These are phyloP conservation scores for Glonium stellatum DNA, from an alignment of 495 filamentous ascomycete species.

Conservation along the genomic window DNA sequence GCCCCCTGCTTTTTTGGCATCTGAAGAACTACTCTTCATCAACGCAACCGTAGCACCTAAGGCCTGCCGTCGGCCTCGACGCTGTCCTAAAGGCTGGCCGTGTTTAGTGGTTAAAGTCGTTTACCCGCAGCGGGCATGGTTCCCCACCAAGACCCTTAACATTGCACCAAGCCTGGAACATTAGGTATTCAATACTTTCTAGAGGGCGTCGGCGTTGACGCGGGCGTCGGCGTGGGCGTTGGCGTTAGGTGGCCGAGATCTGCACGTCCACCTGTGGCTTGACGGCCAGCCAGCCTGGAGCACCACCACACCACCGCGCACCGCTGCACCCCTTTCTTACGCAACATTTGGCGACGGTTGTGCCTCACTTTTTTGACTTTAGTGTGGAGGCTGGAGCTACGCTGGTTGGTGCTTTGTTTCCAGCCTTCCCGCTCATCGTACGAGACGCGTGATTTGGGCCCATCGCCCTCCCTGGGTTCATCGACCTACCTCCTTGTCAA, in stretches of 20 bases:
- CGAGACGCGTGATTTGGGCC: background rate
- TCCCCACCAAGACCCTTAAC: no score
- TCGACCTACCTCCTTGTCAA: background rate
- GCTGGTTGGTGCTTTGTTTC: background rate
- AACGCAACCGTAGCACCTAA: background rate
- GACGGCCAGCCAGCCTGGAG: background rate
- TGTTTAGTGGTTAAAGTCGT: background rate
- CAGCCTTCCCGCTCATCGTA: background rate
- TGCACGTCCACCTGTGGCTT: background rate
- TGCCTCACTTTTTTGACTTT: background rate
- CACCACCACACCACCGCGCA: background rate
- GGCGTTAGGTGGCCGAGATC: background rate
- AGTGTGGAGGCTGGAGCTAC: background rate
- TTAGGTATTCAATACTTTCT: background rate
- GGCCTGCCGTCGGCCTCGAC: no score
- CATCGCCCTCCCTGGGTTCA: background rate
- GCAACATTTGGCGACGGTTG: background rate
- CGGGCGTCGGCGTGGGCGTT: background rate
- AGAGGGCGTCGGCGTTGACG: background rate
- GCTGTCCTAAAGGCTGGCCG: no score
- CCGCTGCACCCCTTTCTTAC: background rate
- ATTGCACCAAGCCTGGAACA: no score
- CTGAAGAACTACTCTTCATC: background rate
- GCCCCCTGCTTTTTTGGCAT: conserved; percentile 8
- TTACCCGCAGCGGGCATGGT: no score